phyloP scores from a whole-genome alignment of 208 protist species.

The Phytomonas sp. region DNA sequence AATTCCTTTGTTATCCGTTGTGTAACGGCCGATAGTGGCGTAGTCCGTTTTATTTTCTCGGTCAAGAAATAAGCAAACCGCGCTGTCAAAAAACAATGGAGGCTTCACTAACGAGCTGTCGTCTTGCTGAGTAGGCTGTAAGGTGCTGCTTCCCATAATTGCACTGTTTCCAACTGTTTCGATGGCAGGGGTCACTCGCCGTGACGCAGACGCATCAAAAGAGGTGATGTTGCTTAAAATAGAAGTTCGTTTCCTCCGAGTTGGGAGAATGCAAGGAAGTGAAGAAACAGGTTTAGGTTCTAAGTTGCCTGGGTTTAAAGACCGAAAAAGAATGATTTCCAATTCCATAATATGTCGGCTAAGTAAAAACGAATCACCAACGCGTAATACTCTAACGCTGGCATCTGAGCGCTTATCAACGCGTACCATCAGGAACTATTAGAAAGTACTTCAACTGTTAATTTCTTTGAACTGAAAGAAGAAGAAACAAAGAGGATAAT shows the following conservation, averaged over 20 bases:
- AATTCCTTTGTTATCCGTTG: slow-evolving; percentile 50
- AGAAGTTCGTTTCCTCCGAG: not conserved
- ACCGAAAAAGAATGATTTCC: slow-evolving; percentile 72
- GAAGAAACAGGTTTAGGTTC: slow-evolving; percentile 6
- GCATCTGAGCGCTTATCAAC: slow-evolving; percentile 30
- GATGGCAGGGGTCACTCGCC: slow-evolving; percentile 8
- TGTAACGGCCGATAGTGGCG: slow-evolving; percentile 46
- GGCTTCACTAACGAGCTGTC: slow-evolving; percentile 2
- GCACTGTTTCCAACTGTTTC: slow-evolving; percentile 3
- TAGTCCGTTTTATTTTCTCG: slow-evolving; percentile 53
- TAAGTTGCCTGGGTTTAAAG: slow-evolving; percentile 24
- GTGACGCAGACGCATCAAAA: not conserved
- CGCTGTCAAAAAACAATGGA: slow-evolving; percentile 73
- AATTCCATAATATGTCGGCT: slow-evolving; percentile 41
- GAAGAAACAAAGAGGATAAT: slow-evolving; percentile 8
- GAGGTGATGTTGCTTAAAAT: slow-evolving; percentile 1
- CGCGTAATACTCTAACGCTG: slow-evolving; percentile 39
- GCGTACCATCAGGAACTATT: slow-evolving; percentile 11
- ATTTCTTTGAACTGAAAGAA: slow-evolving; percentile 2
- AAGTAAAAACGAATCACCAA: slow-evolving; percentile 54
- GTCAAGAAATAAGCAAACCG: slow-evolving; percentile 64
- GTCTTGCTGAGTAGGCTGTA: not conserved
- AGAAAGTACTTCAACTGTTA: slow-evolving; percentile 6
- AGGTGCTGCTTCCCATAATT: not conserved
- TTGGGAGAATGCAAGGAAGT: slow-evolving; percentile 5